These are phyloP conservation scores for Halophytophthora polymorphica DNA, from an alignment of 352 stramenopile genomes.

Conservation along the genomic window DNA sequence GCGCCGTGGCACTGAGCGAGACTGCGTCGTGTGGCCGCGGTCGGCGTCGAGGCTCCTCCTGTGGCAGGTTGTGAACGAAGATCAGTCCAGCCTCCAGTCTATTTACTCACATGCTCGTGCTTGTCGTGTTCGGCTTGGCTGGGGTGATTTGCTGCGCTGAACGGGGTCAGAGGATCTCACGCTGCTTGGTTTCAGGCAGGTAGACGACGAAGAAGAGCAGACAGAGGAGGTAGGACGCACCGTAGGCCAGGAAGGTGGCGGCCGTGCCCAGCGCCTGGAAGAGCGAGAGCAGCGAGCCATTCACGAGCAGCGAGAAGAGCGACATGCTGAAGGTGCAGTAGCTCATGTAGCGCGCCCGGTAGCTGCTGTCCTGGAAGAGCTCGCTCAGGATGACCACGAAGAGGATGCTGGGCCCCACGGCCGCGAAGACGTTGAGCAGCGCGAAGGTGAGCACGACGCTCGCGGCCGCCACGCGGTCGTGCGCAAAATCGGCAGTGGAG, in stretches of 20 bases:
- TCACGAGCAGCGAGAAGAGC: conserved; percentile 79
- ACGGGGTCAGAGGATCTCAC: conserved; percentile 53
- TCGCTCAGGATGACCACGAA: conserved; percentile 87
- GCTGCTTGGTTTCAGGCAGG: conserved; percentile 77
- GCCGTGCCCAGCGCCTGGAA: conserved; percentile 68
- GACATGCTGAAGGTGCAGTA: conserved; percentile 89
- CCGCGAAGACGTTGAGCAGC: conserved; percentile 71
- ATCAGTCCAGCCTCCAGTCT: conserved; percentile 11
- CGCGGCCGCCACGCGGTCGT: conserved; percentile 33
- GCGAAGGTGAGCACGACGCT: conserved; percentile 68
- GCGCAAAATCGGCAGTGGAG: conserved; percentile 59
- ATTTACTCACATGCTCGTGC: conserved; percentile 20
- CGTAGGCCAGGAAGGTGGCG: conserved; percentile 67
- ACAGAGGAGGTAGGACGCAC: conserved; percentile 62
- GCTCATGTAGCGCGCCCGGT: conserved; percentile 84
- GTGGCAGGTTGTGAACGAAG: too few species aligned
- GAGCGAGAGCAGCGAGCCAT: conserved; percentile 74
- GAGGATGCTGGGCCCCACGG: conserved; percentile 71
- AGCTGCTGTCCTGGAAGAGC: conserved; percentile 79
- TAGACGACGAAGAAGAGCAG: conserved; percentile 66
- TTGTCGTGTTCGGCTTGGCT: not conserved
- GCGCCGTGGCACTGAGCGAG: not conserved
- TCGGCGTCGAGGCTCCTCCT: too few species aligned
- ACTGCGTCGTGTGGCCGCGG: not conserved
- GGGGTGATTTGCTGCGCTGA: not conserved